Conservation (phyloP, 2,329 filamentous ascomycete species). For the Diaporthe vaccinii region DNA sequence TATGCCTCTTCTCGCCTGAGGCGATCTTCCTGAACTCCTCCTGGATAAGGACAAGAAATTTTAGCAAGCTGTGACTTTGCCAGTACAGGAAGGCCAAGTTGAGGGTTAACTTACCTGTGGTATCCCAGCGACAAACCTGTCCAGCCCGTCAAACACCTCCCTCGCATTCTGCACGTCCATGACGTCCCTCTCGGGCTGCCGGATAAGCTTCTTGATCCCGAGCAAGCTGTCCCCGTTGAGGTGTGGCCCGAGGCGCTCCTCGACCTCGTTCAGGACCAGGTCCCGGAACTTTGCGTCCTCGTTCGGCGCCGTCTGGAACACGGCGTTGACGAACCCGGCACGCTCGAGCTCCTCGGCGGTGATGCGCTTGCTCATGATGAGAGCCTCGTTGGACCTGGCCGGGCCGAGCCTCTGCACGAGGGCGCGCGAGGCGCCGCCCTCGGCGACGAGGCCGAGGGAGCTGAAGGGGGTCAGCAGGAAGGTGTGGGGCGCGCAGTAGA, state of each 20-base stretch:
- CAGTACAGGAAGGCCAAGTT: neutral
- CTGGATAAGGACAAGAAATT: neutral
- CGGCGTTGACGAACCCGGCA: conserved; percentile 87
- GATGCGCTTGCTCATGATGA: conserved; percentile 90
- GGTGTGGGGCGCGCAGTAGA: conserved; percentile 85
- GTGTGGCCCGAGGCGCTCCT: conserved; percentile 84
- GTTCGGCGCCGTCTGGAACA: conserved; percentile 72
- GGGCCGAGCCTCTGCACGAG: conserved; percentile 86
- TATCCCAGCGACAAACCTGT: conserved; percentile 82
- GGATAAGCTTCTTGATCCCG: conserved; percentile 87
- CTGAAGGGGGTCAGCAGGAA: conserved; percentile 94
- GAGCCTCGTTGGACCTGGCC: conserved; percentile 88
- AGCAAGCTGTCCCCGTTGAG: conserved; percentile 83
- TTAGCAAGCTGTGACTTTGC: neutral
- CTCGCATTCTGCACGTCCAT: conserved; percentile 83
- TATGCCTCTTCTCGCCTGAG: conserved; percentile 92
- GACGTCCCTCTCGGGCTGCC: conserved; percentile 77
- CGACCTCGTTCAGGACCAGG: conserved; percentile 82
- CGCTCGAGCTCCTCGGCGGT: conserved; percentile 78
- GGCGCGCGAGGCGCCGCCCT: conserved; percentile 84
- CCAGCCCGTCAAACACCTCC: conserved; percentile 89
- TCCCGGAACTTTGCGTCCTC: conserved; percentile 78
- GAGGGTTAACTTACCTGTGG: conserved; percentile 69
- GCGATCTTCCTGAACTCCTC: conserved; percentile 90
- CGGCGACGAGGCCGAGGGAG: conserved; percentile 88